Evolutionary conservation across 2,329 filamentous ascomycete species (phyloP).

Genomic region (Diaporthe capsici): DNA sequence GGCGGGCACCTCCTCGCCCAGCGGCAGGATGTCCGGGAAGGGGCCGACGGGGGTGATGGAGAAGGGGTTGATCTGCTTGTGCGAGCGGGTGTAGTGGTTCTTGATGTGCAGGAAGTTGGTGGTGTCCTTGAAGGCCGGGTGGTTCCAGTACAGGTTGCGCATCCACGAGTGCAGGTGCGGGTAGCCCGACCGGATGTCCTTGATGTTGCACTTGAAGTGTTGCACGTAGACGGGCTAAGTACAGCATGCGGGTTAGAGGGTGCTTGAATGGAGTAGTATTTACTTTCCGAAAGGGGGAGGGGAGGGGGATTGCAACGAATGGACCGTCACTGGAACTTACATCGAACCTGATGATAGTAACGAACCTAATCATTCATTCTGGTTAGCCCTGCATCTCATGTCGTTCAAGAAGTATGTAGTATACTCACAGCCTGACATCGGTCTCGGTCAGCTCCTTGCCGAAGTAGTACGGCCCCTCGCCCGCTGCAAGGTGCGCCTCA

Average conservation of each 20-base stretch:
- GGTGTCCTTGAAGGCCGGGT: slow-evolving; percentile 82
- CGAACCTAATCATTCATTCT: slow-evolving; percentile 60
- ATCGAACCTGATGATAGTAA: slow-evolving; percentile 82
- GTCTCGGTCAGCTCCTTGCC: slow-evolving; percentile 84
- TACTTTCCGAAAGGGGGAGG: no score
- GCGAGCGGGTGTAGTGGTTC: slow-evolving; percentile 75
- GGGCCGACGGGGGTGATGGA: slow-evolving; percentile 89
- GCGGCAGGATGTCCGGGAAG: slow-evolving; percentile 82
- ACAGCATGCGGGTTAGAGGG: neutral
- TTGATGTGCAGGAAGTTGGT: slow-evolving; percentile 98
- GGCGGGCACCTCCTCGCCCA: slow-evolving; percentile 82
- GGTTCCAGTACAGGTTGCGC: slow-evolving; percentile 86
- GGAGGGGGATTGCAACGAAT: neutral
- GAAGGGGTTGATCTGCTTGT: slow-evolving; percentile 76
- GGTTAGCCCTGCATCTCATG: neutral
- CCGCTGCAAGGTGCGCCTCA: slow-evolving; percentile 75
- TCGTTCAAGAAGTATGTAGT: no score
- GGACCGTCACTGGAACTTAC: slow-evolving; percentile 48
- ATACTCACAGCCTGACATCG: slow-evolving; percentile 77
- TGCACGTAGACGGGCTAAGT: slow-evolving; percentile 80
- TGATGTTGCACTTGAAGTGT: slow-evolving; percentile 89
- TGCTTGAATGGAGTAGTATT: neutral
- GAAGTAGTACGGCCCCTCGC: slow-evolving; percentile 78
- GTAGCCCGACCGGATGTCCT: slow-evolving; percentile 87
- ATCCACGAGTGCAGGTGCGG: slow-evolving; percentile 86